phyloP scores from a whole-genome alignment of 129 eudicot genomes.

The Flaveria brownii region DNA sequence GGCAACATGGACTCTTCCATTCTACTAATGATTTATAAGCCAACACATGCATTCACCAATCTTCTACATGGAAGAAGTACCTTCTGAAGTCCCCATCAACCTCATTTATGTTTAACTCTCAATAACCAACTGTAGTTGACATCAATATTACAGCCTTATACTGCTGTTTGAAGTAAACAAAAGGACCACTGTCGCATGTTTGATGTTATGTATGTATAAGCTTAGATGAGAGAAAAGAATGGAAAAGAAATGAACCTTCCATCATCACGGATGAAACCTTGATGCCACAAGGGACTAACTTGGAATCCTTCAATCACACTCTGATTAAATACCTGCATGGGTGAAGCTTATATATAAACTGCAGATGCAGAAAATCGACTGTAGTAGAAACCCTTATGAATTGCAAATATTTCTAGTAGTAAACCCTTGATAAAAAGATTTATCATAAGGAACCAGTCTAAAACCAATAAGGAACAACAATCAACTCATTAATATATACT shows the following conservation, averaged over 20 bases:
- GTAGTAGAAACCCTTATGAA: constrained; percentile 5
- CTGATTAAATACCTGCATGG: constrained; percentile 65
- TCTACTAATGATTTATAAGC: not conserved
- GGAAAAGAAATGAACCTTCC: constrained; percentile 63
- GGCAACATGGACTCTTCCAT: not conserved
- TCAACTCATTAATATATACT: not conserved
- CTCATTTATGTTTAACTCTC: not conserved
- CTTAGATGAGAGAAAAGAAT: constrained; percentile 17
- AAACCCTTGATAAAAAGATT: not conserved
- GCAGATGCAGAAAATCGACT: not conserved
- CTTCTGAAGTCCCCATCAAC: not conserved
- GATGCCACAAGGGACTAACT: constrained; percentile 96
- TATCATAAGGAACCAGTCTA: not conserved
- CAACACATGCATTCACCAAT: not conserved
- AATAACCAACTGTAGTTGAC: not conserved
- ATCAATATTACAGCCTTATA: constrained; percentile 15
- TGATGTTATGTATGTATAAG: not conserved
- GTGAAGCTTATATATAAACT: constrained; percentile 17
- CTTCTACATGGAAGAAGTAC: not conserved
- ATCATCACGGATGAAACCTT: constrained; percentile 88
- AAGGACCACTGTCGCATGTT: not conserved
- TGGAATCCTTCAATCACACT: constrained; percentile 87
- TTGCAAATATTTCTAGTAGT: constrained; percentile 5
- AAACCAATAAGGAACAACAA: not conserved
- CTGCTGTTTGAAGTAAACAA: not conserved